Evolutionary conservation across 2,329 filamentous ascomycete genomes (phyloP), one percentile per base, ranked within the genome.

Genomic region (Aspergillus pseudonomiae): DNA sequence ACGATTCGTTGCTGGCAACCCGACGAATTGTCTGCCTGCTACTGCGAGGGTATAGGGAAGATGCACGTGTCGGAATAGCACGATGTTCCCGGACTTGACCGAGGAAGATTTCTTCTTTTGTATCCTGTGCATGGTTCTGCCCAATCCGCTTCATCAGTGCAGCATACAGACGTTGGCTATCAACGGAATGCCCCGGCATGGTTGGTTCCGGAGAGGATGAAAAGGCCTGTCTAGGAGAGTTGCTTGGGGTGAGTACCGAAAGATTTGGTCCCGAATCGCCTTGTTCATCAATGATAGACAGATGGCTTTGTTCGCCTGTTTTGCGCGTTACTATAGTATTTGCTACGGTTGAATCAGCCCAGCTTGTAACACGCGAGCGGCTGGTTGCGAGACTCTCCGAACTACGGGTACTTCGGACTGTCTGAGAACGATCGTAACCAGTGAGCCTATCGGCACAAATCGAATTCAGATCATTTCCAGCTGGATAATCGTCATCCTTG

Each of bases 301-400:
- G 67, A 11, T 76, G 73, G 60, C 79, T 77, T 14, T 72, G 71
- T 48, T 77, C 74, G 6, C 73, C 71, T 34, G 70, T 63, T 24
- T 71, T 75, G 26, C 74, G 71, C 12, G 73, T 73, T n/a, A 69
- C 67, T 32, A 80, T 68, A 6, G 80, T 82, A 61, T 79, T 79
- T 52, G 74, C 73, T n/a, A 73, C 74, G 2, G 78, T 82, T 4
- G 81, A 82, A 64, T 83, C 75, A 41, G 81, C 78, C 81, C 81
- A 83, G 67, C 81, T 83, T 16, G 80, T 82, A n/a, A 81, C 79
- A 32, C 81, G 79, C 36, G 81, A 83, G 36, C 70, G 71, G 11
- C 73, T 75, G 4, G 75, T 78, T 48, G 70, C 72, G 34, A 76
- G 60, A 54, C 76, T 80, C 43, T 75, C 74, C 24, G 68, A 71